Base-by-base conservation (phyloP, 345 rosid species). In the Fremontodendron californicum region DNA sequence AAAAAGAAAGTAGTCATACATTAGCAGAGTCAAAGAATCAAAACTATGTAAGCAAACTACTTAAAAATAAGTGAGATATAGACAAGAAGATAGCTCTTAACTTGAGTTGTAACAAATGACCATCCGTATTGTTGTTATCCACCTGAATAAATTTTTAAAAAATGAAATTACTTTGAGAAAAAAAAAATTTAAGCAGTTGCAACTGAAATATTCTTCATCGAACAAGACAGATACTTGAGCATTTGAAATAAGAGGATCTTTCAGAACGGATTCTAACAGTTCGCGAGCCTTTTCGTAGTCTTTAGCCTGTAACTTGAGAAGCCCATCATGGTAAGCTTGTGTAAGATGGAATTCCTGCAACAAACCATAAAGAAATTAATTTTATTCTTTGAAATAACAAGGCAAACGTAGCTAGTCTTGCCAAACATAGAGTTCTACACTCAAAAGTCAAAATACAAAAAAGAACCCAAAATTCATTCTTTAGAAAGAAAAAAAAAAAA, bases 61-160 rank as follows among this genome's bases (percentile, higher is more conserved):
- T 43, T 42, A 12, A 37, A 52, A 55, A 23, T 9, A 31, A 37
- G 64, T n/a, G 10, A 29, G 71, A 62, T 29, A 62, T 11, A 63
- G 37, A 27, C 4, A 27, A 52, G 16, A 35, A 49, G 19, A 29
- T 2, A 12, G 73, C 73, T 80, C 74, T 74, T 82, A 71, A 96
- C 99, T 97, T 96, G 82, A 93, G 94, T 82, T 96, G 96, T 84
- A 88, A 87, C 71, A 92, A 84, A 86, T 96, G 98, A 80, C 88
- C 85, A 54, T 92, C 97, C 40, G 87, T 89, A 42, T 91, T 85
- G 81, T 78, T 85, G 79, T 82, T 82, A 78, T 90, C 87, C 42
- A 82, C 97, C 99, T 93, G 88, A 77, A 78, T 75, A 74, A 77
- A 35, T 39, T 1, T 42, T 33, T 19, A 31, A 40, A 23, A 45